Base-by-base conservation (phyloP, 2,329 filamentous ascomycete species). In the Botryotinia calthae region DNA sequence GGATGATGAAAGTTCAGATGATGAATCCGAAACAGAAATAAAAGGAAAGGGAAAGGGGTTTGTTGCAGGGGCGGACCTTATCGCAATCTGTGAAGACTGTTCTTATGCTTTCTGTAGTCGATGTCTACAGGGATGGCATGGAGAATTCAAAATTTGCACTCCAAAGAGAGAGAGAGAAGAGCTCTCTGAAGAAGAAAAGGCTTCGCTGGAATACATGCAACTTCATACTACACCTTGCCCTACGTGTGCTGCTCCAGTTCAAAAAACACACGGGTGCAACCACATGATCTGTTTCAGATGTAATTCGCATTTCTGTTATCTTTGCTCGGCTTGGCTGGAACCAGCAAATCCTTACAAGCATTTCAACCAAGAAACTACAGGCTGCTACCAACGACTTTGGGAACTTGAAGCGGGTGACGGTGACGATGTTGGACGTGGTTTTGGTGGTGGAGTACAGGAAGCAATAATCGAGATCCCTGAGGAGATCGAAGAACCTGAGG, bases 211-310 rank as follows among this genome's bases (percentile, higher is more conserved):
- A 73, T 99, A 97, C 80, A 86, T 99, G 77, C 86, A 88, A 66
- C 83, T 89, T 75, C 90, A 97, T 83, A 97, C 95, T 0, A 94
- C 94, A 18, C 90, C 92, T 1, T 99, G 96, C 80, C 95, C 96
- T 18, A 95, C 94, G 6, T 99, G 96, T 83, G 89, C 86, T 44
- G 91, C 92, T 1, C 93, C 93, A 0, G 91, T 91, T 34, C 93
- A 97, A 81, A 99, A 99, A 85, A 93, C 92, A 1, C 90, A 93
- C 79, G 96, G 96, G 56, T 99, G 96, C 85, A 98, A 98, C 82
- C 95, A 98, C 82, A 98, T 98, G 94, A 93, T 91, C 67, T 98
- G 95, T 83, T 93, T 91, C 81, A 90, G 93, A 76, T 99, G 96
- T 84, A 87, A 91, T 69, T 92, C 93, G 2, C 95, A 98, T 82